Conservation (phyloP, 1,284 basidiomycete species). For the Austroboletus niveus region DNA sequence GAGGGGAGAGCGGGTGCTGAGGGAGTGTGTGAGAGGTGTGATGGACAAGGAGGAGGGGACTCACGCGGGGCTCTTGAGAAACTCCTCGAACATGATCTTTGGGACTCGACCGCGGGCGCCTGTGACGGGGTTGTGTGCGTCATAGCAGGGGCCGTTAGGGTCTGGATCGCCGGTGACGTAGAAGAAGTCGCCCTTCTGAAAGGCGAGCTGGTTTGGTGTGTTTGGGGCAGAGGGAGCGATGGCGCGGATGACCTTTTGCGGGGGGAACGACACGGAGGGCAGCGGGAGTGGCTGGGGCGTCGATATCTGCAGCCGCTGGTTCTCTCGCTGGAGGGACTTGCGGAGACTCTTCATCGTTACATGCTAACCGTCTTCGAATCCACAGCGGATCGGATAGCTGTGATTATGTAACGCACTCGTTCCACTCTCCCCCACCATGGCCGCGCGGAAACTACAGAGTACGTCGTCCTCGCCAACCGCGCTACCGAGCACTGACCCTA, state of each 20-base stretch:
- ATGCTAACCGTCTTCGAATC: too few species aligned
- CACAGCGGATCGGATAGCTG: background rate
- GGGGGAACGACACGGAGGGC: constrained; percentile 72
- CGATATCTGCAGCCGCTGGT: constrained; percentile 58
- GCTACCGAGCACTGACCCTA: background rate
- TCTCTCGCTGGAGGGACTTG: constrained; percentile 75
- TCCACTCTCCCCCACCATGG: constrained; percentile 46
- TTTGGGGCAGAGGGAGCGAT: constrained; percentile 67
- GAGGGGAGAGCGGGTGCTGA: constrained; percentile 42
- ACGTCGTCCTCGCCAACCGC: constrained; percentile 16
- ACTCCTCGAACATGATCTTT: constrained; percentile 82
- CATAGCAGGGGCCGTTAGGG: constrained; percentile 65
- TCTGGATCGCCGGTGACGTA: constrained; percentile 84
- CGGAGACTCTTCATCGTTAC: constrained; percentile 78
- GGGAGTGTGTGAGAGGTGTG: constrained; percentile 4
- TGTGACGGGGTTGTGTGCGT: constrained; percentile 89
- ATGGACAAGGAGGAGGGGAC: constrained; percentile 28
- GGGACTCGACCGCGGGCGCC: constrained; percentile 93
- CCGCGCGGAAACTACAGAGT: constrained; percentile 82
- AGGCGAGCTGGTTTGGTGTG: constrained; percentile 81
- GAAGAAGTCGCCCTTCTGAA: constrained; percentile 96
- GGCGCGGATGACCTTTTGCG: constrained; percentile 95
- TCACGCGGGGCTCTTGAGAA: constrained; percentile 71
- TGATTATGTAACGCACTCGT: constrained; percentile 23
- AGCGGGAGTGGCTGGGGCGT: constrained; percentile 62